phyloP scores from a whole-genome alignment of 257 asterid genomes.

The Solanum rostratum region DNA sequence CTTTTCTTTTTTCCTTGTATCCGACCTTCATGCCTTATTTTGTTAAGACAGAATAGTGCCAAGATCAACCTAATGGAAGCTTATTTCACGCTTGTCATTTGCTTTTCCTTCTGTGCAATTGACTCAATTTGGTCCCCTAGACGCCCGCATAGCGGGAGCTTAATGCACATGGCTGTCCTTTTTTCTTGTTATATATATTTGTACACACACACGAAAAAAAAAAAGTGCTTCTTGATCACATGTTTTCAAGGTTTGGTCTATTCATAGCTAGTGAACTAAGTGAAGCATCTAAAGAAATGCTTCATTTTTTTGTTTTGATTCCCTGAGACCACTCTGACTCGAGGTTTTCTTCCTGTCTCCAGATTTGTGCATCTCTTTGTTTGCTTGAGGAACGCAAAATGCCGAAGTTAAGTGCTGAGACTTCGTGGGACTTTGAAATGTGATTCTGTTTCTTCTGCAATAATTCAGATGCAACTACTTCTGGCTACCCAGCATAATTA shows the following conservation, averaged over 20 bases:
- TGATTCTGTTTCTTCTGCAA: conserved; percentile 23
- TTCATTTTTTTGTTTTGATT: not conserved
- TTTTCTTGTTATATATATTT: no score
- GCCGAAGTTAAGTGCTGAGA: conserved; percentile 73
- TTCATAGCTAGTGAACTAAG: not conserved
- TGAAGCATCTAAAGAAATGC: not conserved
- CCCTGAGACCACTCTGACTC: not conserved
- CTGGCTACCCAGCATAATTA: not conserved
- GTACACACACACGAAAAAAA: no score
- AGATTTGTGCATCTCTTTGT: conserved; percentile 63
- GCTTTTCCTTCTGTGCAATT: not conserved
- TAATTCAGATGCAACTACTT: conserved; percentile 1
- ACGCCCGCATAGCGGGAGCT: not conserved
- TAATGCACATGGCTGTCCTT: not conserved
- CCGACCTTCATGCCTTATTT: not conserved
- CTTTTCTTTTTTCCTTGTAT: not conserved
- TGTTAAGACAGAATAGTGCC: not conserved
- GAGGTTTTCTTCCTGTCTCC: conserved; percentile 11
- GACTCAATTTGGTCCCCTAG: not conserved
- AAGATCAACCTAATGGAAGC: not conserved
- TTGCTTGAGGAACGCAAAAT: conserved; percentile 55
- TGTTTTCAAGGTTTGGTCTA: not conserved
- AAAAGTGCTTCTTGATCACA: not conserved
- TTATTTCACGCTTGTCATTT: not conserved
- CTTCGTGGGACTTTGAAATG: conserved; percentile 70